phyloP scores from a whole-genome alignment of 2,329 filamentous ascomycete genomes.

The Paecilomyces niveus region DNA sequence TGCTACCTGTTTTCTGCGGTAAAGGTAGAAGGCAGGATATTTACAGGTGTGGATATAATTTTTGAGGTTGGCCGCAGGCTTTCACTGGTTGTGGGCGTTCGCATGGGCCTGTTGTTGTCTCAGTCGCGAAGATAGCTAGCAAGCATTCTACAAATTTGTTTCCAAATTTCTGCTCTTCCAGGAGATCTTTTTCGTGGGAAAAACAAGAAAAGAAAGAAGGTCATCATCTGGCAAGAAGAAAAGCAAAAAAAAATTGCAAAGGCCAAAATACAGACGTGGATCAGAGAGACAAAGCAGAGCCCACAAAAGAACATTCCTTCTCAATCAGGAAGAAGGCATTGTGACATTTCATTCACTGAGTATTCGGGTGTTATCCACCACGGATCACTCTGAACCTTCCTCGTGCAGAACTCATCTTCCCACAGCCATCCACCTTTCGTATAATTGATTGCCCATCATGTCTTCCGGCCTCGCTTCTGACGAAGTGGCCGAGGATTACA shows the following conservation, averaged over 20 bases:
- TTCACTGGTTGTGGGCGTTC: slow-evolving; percentile 20
- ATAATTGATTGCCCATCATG: slow-evolving; percentile 45
- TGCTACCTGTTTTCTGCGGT: slow-evolving; percentile 12
- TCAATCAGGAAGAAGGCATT: background rate
- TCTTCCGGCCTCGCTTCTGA: slow-evolving; percentile 58
- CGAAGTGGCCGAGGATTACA: slow-evolving; percentile 92
- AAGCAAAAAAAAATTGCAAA: slow-evolving; percentile 11
- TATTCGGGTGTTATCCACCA: background rate
- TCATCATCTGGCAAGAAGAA: slow-evolving; percentile 5
- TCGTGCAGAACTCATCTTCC: background rate
- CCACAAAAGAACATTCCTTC: slow-evolving; percentile 4
- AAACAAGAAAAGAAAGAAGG: slow-evolving; percentile 8
- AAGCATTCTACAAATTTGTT: slow-evolving; percentile 38
- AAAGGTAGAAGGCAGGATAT: slow-evolving; percentile 13
- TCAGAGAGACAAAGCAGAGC: slow-evolving; percentile 6
- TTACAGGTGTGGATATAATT: slow-evolving; percentile 17
- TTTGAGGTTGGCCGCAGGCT: slow-evolving; percentile 18
- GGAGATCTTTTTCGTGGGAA: slow-evolving; percentile 16
- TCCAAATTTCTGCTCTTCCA: slow-evolving; percentile 28
- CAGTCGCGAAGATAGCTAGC: slow-evolving; percentile 38
- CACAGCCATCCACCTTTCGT: slow-evolving; percentile 2
- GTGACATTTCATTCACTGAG: background rate
- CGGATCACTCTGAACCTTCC: slow-evolving; percentile 1
- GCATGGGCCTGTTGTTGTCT: slow-evolving; percentile 31
- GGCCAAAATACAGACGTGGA: slow-evolving; percentile 8